Evolutionary conservation across 2,329 filamentous ascomycete genomes (phyloP).

Genomic region (Venturia effusa): DNA sequence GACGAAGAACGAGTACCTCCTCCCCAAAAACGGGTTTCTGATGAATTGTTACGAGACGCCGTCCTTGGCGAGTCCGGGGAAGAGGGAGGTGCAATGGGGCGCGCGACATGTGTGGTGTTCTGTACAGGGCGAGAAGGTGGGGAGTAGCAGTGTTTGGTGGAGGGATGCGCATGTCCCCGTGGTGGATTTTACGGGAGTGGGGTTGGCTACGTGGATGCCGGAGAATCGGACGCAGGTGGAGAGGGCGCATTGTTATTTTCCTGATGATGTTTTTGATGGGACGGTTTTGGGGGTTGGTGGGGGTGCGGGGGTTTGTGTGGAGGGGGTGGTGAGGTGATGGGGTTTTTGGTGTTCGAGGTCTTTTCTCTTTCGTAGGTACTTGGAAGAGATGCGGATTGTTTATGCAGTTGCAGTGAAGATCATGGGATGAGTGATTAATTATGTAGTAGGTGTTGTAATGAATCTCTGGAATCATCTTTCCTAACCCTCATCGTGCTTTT

Average conservation of each 20-base stretch:
- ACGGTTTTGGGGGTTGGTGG: not conserved
- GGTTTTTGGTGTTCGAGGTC: no score
- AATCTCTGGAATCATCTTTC: no score
- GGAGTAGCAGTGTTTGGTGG: not conserved
- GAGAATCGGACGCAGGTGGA: not conserved
- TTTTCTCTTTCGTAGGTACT: no score
- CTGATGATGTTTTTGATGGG: slow-evolving; percentile 6
- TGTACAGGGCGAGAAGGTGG: not conserved
- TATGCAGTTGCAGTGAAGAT: no score
- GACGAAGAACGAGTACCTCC: not conserved
- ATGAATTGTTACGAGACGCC: not conserved
- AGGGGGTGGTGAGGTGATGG: not conserved
- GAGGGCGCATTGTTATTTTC: slow-evolving; percentile 6
- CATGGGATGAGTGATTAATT: no score
- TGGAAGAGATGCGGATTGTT: no score
- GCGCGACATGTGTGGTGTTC: slow-evolving; percentile 6
- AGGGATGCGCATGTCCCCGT: slow-evolving; percentile 2
- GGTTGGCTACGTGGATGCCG: not conserved
- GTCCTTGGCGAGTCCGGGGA: not conserved
- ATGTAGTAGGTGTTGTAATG: no score
- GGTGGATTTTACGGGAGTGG: not conserved
- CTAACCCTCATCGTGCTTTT: no score
- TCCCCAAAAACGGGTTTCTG: not conserved
- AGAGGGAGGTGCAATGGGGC: slow-evolving; percentile 4
- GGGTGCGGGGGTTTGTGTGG: not conserved